These are phyloP conservation scores for Aspergillus aculeatinus DNA, from an alignment of 2,329 filamentous ascomycete species.

Conservation along the genomic window DNA sequence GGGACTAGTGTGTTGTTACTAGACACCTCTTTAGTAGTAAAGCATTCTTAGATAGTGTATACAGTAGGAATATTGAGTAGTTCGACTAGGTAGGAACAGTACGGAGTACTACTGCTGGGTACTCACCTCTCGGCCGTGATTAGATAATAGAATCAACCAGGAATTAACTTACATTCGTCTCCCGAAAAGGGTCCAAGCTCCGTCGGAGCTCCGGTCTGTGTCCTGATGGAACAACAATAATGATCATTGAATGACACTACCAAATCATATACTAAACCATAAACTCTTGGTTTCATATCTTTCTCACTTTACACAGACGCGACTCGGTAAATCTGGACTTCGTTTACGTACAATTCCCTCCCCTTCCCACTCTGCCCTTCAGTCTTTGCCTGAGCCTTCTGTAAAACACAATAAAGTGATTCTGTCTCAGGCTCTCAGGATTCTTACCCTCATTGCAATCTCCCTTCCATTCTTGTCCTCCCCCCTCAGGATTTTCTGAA, in stretches of 20 bases:
- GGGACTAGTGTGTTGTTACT: not conserved
- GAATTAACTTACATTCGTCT: conserved; percentile 1
- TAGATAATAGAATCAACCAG: not conserved
- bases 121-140: not conserved
- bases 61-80: too few species aligned
- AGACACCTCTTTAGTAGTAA: not conserved
- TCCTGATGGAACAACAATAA: not conserved
- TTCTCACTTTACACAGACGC: not conserved
- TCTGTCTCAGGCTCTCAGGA: too few species aligned
- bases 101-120: not conserved
- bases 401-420: too few species aligned
- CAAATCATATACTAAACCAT: too few species aligned
- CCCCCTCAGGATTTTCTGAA: too few species aligned
- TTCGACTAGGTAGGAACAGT: too few species aligned
- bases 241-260: not conserved
- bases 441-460: not conserved
- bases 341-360: not conserved
- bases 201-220: conserved; percentile 24
- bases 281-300: not conserved
- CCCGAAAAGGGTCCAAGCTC: conserved; percentile 31
- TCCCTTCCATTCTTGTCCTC: too few species aligned
- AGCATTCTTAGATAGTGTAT: too few species aligned
- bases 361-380: not conserved
- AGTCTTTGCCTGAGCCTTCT: not conserved
- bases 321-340: not conserved